Evolutionary conservation across 2,329 filamentous ascomycete species (phyloP), one percentile per base, ranked within the genome.

Genomic region (Diplodia corticola): DNA sequence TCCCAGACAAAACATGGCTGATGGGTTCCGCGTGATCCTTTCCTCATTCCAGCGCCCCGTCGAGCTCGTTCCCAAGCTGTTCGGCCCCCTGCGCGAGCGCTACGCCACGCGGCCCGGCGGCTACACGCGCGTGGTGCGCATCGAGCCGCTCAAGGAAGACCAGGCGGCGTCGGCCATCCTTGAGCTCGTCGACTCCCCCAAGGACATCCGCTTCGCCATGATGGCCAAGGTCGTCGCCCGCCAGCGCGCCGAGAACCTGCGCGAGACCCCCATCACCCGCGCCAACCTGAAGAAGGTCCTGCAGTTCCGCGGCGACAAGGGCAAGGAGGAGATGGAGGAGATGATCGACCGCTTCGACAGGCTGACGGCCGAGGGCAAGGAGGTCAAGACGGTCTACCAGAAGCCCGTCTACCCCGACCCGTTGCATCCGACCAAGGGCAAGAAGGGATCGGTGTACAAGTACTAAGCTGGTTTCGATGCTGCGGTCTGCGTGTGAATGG

Each of bases 121-220:
- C 65, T 99, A 98, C 84, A 99, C 95, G 20, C 91, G 95, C 50
- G 91, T 99, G 12, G 87, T 97, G 55, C 91, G 93, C 71, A 93
- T 96, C 70, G 94, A 98, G 80, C 91, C 95, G 66, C 86, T 91
- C 73, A 92, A 94, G 78, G 85, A 86, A 74, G 94, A 98, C 78
- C 92, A 97, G 81, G 94, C 91, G 9, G 87, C 89, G 69, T 93
- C 90, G 37, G 94, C 95, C 24, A 93, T 99, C 69, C 88, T 99
- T 55, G 93, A 98, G 80, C 86, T 99, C 35, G 93, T 99, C 68
- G 95, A 99, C 79, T 93, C 94, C 40, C 92, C 93, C 37, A 91
- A 89, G 77, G 95, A 99, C 79, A 91, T 97, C 83, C 91, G 93
- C 37, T 97, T 97, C 80, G 92, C 92, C 73, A 89, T 98, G 86